A percentile compares a stretch with the other conserved stretches of the same genome.
These are phyloP conservation scores for Plectosphaerella cucumerina DNA, from an alignment of 2,329 filamentous ascomycete genomes.

Conservation along the genomic window DNA sequence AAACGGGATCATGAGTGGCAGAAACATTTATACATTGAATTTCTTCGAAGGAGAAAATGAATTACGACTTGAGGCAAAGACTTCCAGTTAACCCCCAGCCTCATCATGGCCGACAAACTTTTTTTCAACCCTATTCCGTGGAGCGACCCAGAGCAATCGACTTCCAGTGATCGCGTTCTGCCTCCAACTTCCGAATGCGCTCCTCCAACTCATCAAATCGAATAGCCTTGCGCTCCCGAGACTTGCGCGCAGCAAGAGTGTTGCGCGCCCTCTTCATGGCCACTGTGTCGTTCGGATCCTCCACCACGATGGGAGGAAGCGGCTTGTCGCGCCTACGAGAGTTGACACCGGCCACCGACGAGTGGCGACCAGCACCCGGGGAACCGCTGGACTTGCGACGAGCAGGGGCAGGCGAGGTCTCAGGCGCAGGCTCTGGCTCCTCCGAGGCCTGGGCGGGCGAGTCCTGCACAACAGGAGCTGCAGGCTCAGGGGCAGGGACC, in stretches of 20 bases:
- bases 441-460: slow-evolving; percentile 42
- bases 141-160: slow-evolving; percentile 37
- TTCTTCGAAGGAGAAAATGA: not conserved
- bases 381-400: slow-evolving; percentile 44
- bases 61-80: not conserved
- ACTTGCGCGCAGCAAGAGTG: slow-evolving; percentile 90
- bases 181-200: slow-evolving; percentile 65
- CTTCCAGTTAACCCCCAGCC: slow-evolving; percentile 3
- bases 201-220: slow-evolving; percentile 71
- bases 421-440: slow-evolving; percentile 40
- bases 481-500: slow-evolving; percentile 3
- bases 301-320: slow-evolving; percentile 71
- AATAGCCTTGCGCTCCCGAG: slow-evolving; percentile 78
- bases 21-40: too few relatives aligned
- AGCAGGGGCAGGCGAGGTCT: slow-evolving; percentile 22
- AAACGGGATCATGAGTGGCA: too few relatives aligned
- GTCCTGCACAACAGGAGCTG: slow-evolving; percentile 20
- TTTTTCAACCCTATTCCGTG: not conserved
- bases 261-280: slow-evolving; percentile 93
- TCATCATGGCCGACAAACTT: not conserved
- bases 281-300: slow-evolving; percentile 68
- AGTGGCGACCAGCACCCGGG: slow-evolving; percentile 53
- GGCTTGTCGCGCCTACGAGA: slow-evolving; percentile 77
- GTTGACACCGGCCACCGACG: slow-evolving; percentile 65
- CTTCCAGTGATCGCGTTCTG: slow-evolving; percentile 65